Conservation (phyloP, 805 yeast species). For the Candida silvicultrix region DNA sequence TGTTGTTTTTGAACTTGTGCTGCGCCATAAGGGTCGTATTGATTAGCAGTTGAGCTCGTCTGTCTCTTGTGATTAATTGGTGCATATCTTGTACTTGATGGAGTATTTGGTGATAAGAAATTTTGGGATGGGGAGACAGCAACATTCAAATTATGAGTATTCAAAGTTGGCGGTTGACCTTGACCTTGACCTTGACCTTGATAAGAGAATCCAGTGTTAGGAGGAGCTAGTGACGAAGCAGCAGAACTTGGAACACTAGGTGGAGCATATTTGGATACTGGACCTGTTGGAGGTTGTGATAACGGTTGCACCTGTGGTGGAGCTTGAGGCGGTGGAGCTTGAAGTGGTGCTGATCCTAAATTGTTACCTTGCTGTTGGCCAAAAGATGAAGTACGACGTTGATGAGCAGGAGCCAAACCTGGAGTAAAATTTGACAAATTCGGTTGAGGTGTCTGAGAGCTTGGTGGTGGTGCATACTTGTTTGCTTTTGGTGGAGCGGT, state of each 20-base stretch:
- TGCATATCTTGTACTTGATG: conserved; percentile 29
- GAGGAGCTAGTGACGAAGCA: background rate
- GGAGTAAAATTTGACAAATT: background rate
- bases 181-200: background rate
- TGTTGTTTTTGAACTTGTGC: conserved; percentile 6
- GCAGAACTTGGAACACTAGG: background rate
- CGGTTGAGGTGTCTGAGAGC: background rate
- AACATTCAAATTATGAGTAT: background rate
- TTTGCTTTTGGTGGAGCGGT: conserved; percentile 20
- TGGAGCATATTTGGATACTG: background rate
- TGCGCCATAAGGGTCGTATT: conserved; percentile 22
- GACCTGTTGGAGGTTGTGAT: background rate
- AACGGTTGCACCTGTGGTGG: conserved; percentile 4
- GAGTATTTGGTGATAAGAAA: conserved; percentile 8
- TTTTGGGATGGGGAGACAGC: conserved; percentile 9
- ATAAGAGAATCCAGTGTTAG: background rate
- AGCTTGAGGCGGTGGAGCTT: conserved; percentile 8
- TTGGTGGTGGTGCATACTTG: conserved; percentile 25
- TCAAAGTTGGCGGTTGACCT: conserved; percentile 1
- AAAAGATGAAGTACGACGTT: background rate
- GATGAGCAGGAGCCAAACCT: background rate
- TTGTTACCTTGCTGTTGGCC: background rate
- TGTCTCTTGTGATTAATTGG: conserved; percentile 28
- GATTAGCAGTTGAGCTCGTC: conserved; percentile 21
- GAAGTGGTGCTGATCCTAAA: background rate